phyloP scores from a whole-genome alignment of 805 yeast genomes.

The Kluyveromyces siamensis region DNA sequence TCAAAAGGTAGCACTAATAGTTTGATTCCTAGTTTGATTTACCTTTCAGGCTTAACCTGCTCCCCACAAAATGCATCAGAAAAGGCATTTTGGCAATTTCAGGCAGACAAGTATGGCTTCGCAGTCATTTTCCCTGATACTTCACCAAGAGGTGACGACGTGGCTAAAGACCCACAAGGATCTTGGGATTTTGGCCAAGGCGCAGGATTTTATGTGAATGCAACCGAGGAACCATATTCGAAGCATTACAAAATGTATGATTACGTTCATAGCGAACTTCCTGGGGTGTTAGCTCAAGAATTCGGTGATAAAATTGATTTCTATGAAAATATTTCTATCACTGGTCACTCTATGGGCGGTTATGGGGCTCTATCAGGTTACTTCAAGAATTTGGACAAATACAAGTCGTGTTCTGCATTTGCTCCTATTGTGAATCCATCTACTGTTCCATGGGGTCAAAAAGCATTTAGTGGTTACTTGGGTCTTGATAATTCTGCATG shows the following conservation, averaged over 20 bases:
- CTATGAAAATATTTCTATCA: constrained; percentile 48
- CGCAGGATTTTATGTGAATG: constrained; percentile 90
- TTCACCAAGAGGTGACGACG: constrained; percentile 79
- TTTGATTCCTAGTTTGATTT: constrained; percentile 64
- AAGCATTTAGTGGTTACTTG: constrained; percentile 72
- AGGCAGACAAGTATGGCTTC: constrained; percentile 73
- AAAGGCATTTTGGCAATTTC: constrained; percentile 79
- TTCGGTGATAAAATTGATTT: constrained; percentile 47
- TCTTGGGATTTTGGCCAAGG: constrained; percentile 89
- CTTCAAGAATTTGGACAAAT: constrained; percentile 50
- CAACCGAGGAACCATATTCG: constrained; percentile 64
- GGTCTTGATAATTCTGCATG: constrained; percentile 47
- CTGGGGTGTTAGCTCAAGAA: constrained; percentile 35
- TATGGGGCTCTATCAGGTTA: constrained; percentile 76
- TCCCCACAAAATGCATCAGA: constrained; percentile 90
- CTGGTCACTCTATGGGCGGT: constrained; percentile 99
- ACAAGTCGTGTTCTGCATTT: constrained; percentile 79
- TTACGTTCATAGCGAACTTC: constrained; percentile 70
- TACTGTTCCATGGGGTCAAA: constrained; percentile 78
- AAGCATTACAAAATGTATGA: constrained; percentile 78
- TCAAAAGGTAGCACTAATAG: constrained; percentile 9
- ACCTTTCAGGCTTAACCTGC: constrained; percentile 85
- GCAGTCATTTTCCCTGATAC: constrained; percentile 94
- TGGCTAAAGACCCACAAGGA: constrained; percentile 57
- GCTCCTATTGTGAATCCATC: constrained; percentile 83